phyloP scores from a whole-genome alignment of 176 grass and related monocot genomes.

The Avena eriantha region DNA sequence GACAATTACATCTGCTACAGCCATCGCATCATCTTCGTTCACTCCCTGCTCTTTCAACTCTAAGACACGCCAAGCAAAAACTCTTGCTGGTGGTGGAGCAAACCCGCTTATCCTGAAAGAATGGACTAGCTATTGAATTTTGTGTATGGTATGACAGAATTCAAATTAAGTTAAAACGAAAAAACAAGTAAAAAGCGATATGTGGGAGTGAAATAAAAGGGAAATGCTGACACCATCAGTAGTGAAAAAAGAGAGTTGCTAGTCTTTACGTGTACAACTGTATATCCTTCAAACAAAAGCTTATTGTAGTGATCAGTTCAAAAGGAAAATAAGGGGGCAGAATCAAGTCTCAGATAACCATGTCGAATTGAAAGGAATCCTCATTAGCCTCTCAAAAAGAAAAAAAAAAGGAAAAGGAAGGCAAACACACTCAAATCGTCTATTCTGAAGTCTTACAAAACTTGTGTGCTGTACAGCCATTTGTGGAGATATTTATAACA shows the following conservation, averaged over 20 bases:
- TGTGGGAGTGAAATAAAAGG: not conserved
- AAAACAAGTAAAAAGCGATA: not conserved
- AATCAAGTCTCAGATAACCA: not conserved
- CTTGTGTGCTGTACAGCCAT: not conserved
- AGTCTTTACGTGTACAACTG: not conserved
- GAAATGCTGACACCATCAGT: not conserved
- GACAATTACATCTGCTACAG: slow-evolving; percentile 83
- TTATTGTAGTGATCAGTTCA: not conserved
- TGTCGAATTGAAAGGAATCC: not conserved
- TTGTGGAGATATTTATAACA: not conserved
- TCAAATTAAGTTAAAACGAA: not conserved
- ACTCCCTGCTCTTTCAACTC: slow-evolving; percentile 78
- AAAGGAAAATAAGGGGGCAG: not conserved
- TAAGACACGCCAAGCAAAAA: slow-evolving; percentile 90
- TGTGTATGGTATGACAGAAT: not conserved
- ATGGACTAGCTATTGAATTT: not conserved
- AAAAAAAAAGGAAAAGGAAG: not conserved
- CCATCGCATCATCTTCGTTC: slow-evolving; percentile 72
- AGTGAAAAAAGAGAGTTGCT: not conserved
- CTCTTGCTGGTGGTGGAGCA: slow-evolving; percentile 79
- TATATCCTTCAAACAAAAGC: not conserved
- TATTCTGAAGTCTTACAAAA: not conserved
- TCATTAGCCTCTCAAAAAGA: slow-evolving; percentile 5
- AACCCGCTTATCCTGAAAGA: slow-evolving; percentile 74
- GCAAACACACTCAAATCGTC: not conserved